These are phyloP conservation scores for Melaleuca alternifolia DNA, from an alignment of 345 rosid species.

Conservation along the genomic window DNA sequence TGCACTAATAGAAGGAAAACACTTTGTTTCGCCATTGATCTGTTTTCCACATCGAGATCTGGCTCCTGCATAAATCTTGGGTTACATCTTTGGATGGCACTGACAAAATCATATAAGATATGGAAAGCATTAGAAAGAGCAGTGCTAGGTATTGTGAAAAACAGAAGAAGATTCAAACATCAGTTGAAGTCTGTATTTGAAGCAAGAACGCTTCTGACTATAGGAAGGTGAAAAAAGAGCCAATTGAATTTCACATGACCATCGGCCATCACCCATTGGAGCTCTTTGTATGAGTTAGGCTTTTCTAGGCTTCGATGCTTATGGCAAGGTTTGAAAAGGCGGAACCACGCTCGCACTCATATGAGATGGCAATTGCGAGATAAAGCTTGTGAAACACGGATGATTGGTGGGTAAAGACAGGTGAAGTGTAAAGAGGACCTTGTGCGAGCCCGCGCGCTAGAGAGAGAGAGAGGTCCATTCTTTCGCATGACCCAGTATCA, in stretches of 20 bases:
- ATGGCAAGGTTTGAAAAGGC: not conserved
- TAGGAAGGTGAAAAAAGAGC: not conserved
- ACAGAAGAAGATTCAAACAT: not conserved
- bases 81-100: not conserved
- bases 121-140: not conserved
- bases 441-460: not conserved
- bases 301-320: not conserved
- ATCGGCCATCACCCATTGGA: not conserved
- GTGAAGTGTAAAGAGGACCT: not conserved
- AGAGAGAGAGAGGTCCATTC: not conserved
- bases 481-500: not conserved
- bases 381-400: not conserved
- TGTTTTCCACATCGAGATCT: not conserved
- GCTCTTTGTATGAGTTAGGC: not conserved
- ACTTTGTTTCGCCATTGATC: not conserved
- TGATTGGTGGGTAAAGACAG: not conserved
- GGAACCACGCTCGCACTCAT: not conserved
- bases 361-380: not conserved
- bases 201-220: not conserved
- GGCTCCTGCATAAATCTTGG: not conserved
- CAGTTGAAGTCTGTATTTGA: not conserved
- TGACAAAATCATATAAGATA: not conserved
- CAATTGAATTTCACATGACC: not conserved
- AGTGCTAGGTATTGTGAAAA: not conserved
- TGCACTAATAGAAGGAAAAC: not conserved